These are phyloP conservation scores for Fusarium robinianum DNA, from an alignment of 2,329 filamentous ascomycete species.

Conservation along the genomic window DNA sequence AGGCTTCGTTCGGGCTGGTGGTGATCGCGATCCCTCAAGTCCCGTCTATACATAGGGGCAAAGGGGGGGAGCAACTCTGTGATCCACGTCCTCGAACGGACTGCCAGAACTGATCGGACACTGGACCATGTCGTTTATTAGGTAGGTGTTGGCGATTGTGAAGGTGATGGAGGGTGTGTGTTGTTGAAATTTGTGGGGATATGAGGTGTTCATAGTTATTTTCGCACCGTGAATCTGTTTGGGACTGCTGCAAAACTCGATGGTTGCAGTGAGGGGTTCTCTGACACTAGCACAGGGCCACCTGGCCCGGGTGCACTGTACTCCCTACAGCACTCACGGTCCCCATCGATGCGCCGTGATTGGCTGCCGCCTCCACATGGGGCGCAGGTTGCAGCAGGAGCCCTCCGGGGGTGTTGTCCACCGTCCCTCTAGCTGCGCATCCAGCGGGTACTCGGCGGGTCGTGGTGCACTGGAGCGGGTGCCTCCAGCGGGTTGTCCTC, in stretches of 20 bases:
- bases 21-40: slow-evolving; percentile 20
- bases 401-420: slow-evolving; percentile 24
- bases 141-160: slow-evolving; percentile 14
- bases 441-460: slow-evolving; percentile 14
- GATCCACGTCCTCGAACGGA: slow-evolving; percentile 20
- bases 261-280: not conserved
- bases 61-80: no score
- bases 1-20: slow-evolving; percentile 19
- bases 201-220: slow-evolving; percentile 4
- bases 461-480: slow-evolving; percentile 24
- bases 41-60: no score
- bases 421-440: slow-evolving; percentile 6
- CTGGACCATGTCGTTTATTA: slow-evolving; percentile 22
- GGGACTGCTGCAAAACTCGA: not conserved
- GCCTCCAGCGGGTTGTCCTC: slow-evolving; percentile 34
- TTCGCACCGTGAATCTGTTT: slow-evolving; percentile 16
- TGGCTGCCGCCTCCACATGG: slow-evolving; percentile 27
- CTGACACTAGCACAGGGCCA: slow-evolving; percentile 7
- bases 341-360: slow-evolving; percentile 17
- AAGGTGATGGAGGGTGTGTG: slow-evolving; percentile 8
- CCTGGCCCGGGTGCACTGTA: not conserved
- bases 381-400: slow-evolving; percentile 32
- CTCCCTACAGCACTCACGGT: not conserved
- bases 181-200: slow-evolving; percentile 8
- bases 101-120: slow-evolving; percentile 19